Evolutionary conservation across 2,329 filamentous ascomycete species (phyloP), one percentile per base, ranked within the genome.

Genomic region (Aspergillus phoenicis): DNA sequence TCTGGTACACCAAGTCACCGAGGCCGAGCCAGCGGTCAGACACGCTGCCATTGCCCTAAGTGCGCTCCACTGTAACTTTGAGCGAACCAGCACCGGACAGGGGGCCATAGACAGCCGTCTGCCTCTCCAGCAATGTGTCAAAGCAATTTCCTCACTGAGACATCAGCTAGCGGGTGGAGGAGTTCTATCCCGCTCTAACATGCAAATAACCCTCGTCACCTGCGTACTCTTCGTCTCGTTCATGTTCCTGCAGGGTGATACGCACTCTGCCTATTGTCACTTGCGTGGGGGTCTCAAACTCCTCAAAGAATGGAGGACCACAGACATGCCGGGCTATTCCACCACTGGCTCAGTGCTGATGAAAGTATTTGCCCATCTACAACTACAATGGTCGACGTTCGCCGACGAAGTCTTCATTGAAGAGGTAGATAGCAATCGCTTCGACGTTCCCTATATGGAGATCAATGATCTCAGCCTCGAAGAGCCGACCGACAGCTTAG

Each of bases 11-110:
- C 64, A 68, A 38, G 58, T 62, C 8, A 64, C 64, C 41, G 64
- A 68, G 28, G 58, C 49, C 6, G 59, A 71, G 36, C 56, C 60
- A 8, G 66, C 70, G 11, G 65, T 73, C 15, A 61, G 65, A 20
- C 69, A 73, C 53, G 68, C 69, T 4, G 60, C 65, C 13, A 69
- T 72, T 38, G 67, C 67, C 7, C 55, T 72, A 41, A 66, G 68
- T 26, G 66, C 66, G 24, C 62, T 71, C 36, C 68, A 73, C 56
- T 64, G 64, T 41, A 62, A 66, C 28, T 70, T 69, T 28, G 58
- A 61, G 52, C 64, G 47, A 36, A 52, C 33, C 51, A 54, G 17
- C 39, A 30, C 17, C 38, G 41, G 52, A 0, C 38, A 41, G 38
- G 41, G 52, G 15, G 2, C 38, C 24, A n/a, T 41, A 13, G 36